phyloP scores from a whole-genome alignment of 169 alveolate species.

The Cryptosporidium parvum region DNA sequence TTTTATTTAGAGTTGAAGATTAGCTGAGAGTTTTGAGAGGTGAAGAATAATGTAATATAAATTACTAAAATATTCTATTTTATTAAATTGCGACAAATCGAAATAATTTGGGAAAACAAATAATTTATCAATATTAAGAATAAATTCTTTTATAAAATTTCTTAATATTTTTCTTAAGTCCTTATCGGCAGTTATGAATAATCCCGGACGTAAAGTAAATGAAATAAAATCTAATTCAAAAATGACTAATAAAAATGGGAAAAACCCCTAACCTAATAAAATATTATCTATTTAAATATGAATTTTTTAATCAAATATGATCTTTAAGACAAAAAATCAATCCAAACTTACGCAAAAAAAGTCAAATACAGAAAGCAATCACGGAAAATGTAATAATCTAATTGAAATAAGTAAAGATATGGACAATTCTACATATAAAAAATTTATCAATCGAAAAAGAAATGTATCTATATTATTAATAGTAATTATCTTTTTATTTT shows the following conservation, averaged over 20 bases:
- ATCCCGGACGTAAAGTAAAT: slow-evolving; percentile 15
- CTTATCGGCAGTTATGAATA: neutral
- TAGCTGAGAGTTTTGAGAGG: neutral
- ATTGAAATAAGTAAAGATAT: neutral
- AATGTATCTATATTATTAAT: neutral
- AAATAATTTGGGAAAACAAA: neutral
- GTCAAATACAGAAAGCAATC: neutral
- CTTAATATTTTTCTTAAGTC: neutral
- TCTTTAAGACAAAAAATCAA: slow-evolving; percentile 10
- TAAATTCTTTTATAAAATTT: neutral
- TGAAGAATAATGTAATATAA: too few species aligned
- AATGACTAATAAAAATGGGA: neutral
- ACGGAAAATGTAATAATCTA: neutral
- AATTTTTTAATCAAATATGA: slow-evolving; percentile 1
- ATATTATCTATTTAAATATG: neutral
- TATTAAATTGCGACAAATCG: neutral
- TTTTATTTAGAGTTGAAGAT: neutral
- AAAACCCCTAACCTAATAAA: slow-evolving; percentile 14
- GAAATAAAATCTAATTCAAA: slow-evolving; percentile 2
- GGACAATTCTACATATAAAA: neutral
- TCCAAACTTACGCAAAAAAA: neutral
- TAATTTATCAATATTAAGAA: too few species aligned
- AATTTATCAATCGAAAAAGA: neutral
- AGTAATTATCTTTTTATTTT: neutral
- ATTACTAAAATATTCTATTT: too few species aligned